phyloP scores from a whole-genome alignment of 306 rosid genomes.

The Lathyrus aphaca region DNA sequence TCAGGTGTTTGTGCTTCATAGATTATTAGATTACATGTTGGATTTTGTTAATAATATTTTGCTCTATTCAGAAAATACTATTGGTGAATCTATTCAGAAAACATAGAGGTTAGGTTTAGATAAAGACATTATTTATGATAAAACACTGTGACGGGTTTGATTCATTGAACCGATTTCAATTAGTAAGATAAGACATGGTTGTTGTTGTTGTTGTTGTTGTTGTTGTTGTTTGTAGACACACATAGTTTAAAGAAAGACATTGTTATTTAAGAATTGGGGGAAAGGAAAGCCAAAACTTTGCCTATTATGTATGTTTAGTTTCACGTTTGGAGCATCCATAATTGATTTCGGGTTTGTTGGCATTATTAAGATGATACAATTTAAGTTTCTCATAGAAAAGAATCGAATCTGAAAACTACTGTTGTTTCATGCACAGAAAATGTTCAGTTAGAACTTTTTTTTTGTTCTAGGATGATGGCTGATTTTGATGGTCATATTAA shows the following conservation, averaged over 20 bases:
- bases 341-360: conserved; percentile 37
- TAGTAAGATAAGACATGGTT: background rate
- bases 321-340: too few relatives aligned
- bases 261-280: conserved; percentile 57
- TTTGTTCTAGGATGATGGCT: background rate
- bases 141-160: background rate
- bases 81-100: background rate
- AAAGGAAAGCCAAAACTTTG: conserved; percentile 54
- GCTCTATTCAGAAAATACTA: background rate
- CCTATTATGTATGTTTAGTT: conserved; percentile 1
- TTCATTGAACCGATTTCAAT: background rate
- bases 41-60: background rate
- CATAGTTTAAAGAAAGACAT: conserved; percentile 54
- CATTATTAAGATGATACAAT: conserved; percentile 61
- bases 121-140: background rate
- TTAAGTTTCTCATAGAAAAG: conserved; percentile 47
- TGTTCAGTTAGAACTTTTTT: conserved; percentile 36
- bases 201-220: background rate
- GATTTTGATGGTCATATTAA: background rate
- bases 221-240: conserved; percentile 45
- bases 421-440: background rate
- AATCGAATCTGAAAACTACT: background rate
- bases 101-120: background rate
- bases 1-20: background rate
- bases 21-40: background rate